phyloP scores from a whole-genome alignment of 352 stramenopile species.

The Phytophthora pistaciae region DNA sequence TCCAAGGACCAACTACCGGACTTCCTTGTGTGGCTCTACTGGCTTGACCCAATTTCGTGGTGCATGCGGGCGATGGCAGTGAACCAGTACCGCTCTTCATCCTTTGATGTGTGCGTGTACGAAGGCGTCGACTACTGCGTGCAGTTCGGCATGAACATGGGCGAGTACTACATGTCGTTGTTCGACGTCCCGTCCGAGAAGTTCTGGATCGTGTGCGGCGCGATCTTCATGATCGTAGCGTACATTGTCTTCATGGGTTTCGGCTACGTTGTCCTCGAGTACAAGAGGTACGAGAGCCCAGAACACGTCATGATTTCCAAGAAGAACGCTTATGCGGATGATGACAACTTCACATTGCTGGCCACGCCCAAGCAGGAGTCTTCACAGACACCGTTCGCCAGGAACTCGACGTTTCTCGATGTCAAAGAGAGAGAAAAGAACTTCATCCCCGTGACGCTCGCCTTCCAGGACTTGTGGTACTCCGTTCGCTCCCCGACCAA shows the following conservation, averaged over 20 bases:
- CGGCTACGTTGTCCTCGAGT: slow-evolving; percentile 37
- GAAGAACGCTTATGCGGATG: not conserved
- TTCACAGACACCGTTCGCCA: not conserved
- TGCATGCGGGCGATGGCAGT: slow-evolving; percentile 35
- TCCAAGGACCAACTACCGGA: slow-evolving; percentile 45
- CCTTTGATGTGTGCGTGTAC: slow-evolving; percentile 39
- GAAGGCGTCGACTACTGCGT: slow-evolving; percentile 41
- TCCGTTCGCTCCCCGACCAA: slow-evolving; percentile 43
- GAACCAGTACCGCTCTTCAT: slow-evolving; percentile 32
- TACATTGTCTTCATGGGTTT: slow-evolving; percentile 50
- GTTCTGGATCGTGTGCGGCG: slow-evolving; percentile 40
- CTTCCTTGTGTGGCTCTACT: slow-evolving; percentile 58
- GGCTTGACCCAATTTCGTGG: slow-evolving; percentile 57
- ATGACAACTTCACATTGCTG: slow-evolving; percentile 10
- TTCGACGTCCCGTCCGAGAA: slow-evolving; percentile 36
- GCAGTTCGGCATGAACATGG: slow-evolving; percentile 39
- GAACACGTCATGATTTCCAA: slow-evolving; percentile 20
- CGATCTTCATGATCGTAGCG: slow-evolving; percentile 39
- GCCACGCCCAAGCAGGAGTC: slow-evolving; percentile 14
- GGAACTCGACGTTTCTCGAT: slow-evolving; percentile 11
- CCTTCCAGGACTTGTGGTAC: slow-evolving; percentile 57
- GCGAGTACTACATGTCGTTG: slow-evolving; percentile 47
- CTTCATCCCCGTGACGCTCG: slow-evolving; percentile 46
- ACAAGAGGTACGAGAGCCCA: slow-evolving; percentile 37
- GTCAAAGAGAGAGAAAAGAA: slow-evolving; percentile 34